Base-by-base conservation (phyloP, 768 basidiomycete species). In the Saitozyma podzolica region DNA sequence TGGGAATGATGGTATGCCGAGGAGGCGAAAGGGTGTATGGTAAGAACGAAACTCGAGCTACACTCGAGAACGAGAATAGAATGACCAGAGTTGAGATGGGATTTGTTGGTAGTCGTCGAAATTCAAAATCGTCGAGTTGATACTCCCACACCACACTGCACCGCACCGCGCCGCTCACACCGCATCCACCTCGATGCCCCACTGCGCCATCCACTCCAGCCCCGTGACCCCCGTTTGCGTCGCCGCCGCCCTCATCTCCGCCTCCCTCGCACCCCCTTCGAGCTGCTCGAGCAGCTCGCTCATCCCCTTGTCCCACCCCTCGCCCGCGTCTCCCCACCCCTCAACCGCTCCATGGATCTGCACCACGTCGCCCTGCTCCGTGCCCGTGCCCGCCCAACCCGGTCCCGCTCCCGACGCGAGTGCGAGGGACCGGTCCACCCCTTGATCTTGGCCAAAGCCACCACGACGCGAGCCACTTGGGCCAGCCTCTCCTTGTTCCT, bases 281-380 rank as follows among this genome's bases (percentile, higher is more conserved):
- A 72, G 56, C 59, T 70, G 60, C 59, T 64, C 70, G 39, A 70
- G 58, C 49, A 72, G 58, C 40, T 17, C 42, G 50, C 52, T 75
- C 73, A 72, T 70, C 65, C 64, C 73, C 71, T 70, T 67, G 60
- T 72, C 74, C 74, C 74, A 75, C 37, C 45, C 58, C 56, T 67
- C 68, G 48, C 47, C 64, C 54, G 60, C 40, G 29, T 39, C 64
- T 49, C 55, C 50, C 59, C 54, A 52, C 51, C 19, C 50, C 54
- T 59, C 58, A 59, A 20, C 58, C 62, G 50, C 20, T 59, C 63
- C 51, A 40, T 57, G 58, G 65, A 59, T 50, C 58, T 63, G 17
- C 40, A 10, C 45, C 54, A 11, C 47, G 20, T 19, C 47, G 37
- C 37, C 61, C 45, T 56, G 56, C 47, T 40, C 54, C 16, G 51